Percentiles rank a stretch among this genome's conserved stretches.
These are phyloP conservation scores for Chloromonas sp. DNA, from an alignment of 163 green algal species.

Conservation along the genomic window DNA sequence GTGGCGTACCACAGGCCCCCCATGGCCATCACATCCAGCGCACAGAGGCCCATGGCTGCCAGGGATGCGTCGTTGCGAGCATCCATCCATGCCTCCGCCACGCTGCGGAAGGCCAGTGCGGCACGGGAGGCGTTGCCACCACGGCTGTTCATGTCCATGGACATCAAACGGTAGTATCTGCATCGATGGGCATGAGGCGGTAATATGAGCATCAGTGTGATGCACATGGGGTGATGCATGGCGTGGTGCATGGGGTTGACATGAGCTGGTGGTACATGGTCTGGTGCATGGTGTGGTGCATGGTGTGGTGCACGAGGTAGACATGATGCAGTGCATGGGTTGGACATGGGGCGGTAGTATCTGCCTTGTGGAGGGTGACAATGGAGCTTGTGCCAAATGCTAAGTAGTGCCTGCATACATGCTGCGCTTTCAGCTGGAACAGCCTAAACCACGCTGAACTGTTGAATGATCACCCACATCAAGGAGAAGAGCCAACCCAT, in stretches of 20 bases:
- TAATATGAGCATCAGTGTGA: no score
- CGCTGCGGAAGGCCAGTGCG: not conserved
- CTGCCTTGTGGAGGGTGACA: not conserved
- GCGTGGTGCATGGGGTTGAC: not conserved
- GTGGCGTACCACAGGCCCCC: not conserved
- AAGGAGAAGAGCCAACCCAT: no score
- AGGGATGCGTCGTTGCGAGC: not conserved
- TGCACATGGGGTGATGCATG: not conserved
- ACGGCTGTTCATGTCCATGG: not conserved
- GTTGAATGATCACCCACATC: no score
- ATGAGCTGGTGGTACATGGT: not conserved
- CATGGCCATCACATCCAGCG: not conserved
- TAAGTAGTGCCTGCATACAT: not conserved
- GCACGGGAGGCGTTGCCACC: not conserved
- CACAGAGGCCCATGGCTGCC: not conserved
- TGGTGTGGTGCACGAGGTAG: not conserved
- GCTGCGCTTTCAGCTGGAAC: no score
- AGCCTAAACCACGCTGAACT: no score
- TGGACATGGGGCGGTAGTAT: not conserved
- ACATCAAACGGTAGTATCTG: not conserved
- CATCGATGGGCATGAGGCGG: not conserved
- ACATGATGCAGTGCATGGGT: not conserved
- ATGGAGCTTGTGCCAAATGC: not conserved
- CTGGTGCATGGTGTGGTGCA: not conserved
- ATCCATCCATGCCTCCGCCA: not conserved